These are phyloP conservation scores for Colletotrichum trifolii DNA, from an alignment of 2,329 filamentous ascomycete genomes.

Conservation along the genomic window DNA sequence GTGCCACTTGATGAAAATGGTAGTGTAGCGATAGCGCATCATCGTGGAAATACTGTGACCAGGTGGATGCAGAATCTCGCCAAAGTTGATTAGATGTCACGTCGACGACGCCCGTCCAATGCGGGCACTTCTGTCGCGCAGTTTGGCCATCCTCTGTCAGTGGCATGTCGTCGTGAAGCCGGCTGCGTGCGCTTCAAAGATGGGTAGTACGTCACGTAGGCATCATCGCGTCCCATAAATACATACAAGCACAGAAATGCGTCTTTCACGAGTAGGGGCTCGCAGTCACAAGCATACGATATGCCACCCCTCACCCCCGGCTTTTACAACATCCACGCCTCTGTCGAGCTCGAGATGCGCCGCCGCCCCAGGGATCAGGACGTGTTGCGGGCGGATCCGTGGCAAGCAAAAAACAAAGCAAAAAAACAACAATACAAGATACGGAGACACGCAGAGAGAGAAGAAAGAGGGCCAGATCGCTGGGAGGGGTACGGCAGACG, in stretches of 20 bases:
- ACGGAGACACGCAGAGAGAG: constrained; percentile 1
- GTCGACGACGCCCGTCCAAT: not conserved
- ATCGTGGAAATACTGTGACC: not conserved
- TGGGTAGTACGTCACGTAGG: too few species aligned
- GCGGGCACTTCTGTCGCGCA: not conserved
- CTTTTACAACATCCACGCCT: constrained; percentile 9
- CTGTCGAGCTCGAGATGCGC: constrained; percentile 7
- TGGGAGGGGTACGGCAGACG: constrained; percentile 27
- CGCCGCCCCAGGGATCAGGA: not conserved
- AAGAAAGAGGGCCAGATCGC: constrained; percentile 22
- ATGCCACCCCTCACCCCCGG: not conserved
- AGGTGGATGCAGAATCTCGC: constrained; percentile 4
- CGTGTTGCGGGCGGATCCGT: constrained; percentile 23
- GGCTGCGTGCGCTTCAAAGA: too few species aligned
- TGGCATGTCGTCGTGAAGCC: too few species aligned
- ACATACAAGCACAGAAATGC: not conserved
- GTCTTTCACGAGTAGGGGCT: not conserved
- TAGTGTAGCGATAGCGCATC: not conserved
- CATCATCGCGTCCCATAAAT: too few species aligned
- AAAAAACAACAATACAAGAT: constrained; percentile 8
- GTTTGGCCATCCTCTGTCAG: too few species aligned
- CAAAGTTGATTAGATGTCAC: constrained; percentile 23
- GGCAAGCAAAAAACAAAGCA: not conserved
- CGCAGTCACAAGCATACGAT: not conserved
- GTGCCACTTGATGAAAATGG: not conserved